Evolutionary conservation across 176 grass and related monocot species (phyloP), one percentile per base, ranked within the genome.

Genomic region (Areca catechu): DNA sequence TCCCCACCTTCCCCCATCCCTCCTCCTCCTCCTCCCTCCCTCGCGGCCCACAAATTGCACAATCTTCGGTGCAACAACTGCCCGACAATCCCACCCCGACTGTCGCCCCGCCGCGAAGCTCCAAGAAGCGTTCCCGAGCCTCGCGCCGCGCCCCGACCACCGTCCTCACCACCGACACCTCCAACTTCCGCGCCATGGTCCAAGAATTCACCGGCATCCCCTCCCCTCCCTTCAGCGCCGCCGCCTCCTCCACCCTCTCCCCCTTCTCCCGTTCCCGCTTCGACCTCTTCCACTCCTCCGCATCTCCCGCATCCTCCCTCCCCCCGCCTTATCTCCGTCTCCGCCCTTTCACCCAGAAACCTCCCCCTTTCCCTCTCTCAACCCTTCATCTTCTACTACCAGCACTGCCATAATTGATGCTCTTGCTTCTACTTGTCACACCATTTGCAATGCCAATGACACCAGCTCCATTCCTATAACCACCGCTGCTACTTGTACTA

Each of bases 151-250:
- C 22, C 18, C 49, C 62, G 48, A 65, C 62, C 20, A 65, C 62
- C 15, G 62, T 65, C 16, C 62, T 65, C 19, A 65, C 62, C 5
- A 65, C 62, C 16, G 62, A 65, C 49, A 27, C 63, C 22, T 53
- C 24, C 43, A 66, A 66, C 63, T 66, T 66, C 49, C 49, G 63
- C 16, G 63, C 63, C 3, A 66, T 66, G 63, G 63, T 66, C 20
- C 63, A 66, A 52, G 49, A 66, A 19, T 66, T 66, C 23, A 66
- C 63, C 48, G 63, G 63, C 48, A 53, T 66, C 63, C 63, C 49
- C 29, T 62, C 60, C 7, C 34, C 60, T 20, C 60, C 60, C 18
- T 48, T 62, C 60, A 17, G 18, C 34, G 34, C 9, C 30, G 30
- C 60, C 34, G 4, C 34, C 6, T 48, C 56, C 22, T 29, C 34